phyloP scores from a whole-genome alignment of 768 basidiomycete species.

The Suillus cothurnatus region DNA sequence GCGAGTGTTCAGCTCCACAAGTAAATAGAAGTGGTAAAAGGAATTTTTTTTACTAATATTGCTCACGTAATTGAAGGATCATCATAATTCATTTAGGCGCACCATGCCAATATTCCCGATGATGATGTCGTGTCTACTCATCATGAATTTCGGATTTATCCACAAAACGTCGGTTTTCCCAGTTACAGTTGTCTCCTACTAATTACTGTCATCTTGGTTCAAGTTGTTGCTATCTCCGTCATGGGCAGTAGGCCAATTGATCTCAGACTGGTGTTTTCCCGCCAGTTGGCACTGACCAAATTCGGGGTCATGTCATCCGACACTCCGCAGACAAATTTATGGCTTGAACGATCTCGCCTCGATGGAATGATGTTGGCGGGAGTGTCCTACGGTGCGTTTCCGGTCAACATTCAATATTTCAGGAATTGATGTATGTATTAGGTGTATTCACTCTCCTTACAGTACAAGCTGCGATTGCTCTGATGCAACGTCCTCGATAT shows the following conservation, averaged over 20 bases:
- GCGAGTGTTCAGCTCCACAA: no score
- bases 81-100: background rate
- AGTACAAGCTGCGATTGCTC: slow-evolving; percentile 17
- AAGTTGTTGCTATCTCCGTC: slow-evolving; percentile 7
- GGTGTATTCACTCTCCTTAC: slow-evolving; percentile 26
- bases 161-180: background rate
- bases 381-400: slow-evolving; percentile 26
- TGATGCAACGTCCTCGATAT: slow-evolving; percentile 11
- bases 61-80: background rate
- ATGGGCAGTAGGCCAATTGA: background rate
- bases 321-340: slow-evolving; percentile 23
- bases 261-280: slow-evolving; percentile 6
- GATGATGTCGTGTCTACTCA: background rate
- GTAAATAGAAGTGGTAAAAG: no score
- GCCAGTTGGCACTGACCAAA: background rate
- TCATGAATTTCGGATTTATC: background rate
- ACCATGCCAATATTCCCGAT: background rate
- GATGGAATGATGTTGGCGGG: slow-evolving; percentile 22
- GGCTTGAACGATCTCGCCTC: slow-evolving; percentile 30
- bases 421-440: slow-evolving; percentile 3
- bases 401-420: background rate
- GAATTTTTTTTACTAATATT: no score
- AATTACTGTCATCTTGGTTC: slow-evolving; percentile 21
- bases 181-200: background rate
- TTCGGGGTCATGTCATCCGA: slow-evolving; percentile 18